Conservation (phyloP, 2,329 filamentous ascomycete species). For the Pseudomassariella vexata region DNA sequence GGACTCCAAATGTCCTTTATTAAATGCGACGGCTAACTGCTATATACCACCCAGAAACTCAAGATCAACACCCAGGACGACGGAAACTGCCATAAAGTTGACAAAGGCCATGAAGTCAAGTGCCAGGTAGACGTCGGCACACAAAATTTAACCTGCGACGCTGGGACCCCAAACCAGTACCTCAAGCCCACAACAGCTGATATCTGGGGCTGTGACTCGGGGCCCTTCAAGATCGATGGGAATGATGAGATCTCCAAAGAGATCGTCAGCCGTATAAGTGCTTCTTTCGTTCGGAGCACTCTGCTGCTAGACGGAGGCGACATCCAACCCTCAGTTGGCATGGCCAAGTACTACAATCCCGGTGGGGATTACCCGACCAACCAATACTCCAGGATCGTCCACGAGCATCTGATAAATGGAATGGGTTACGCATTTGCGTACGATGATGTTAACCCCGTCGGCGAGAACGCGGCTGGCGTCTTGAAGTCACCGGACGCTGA, state of each 20-base stretch:
- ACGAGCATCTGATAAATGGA: slow-evolving; percentile 49
- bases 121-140: slow-evolving; percentile 26
- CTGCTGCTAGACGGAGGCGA: slow-evolving; percentile 36
- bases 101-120: slow-evolving; percentile 17
- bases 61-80: slow-evolving; percentile 33
- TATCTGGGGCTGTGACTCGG: slow-evolving; percentile 42
- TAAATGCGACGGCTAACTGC: too few relatives aligned
- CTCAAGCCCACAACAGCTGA: slow-evolving; percentile 33
- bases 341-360: slow-evolving; percentile 35
- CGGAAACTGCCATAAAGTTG: slow-evolving; percentile 15
- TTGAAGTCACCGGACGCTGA: too few relatives aligned
- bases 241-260: slow-evolving; percentile 25
- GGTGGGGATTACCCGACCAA: slow-evolving; percentile 30
- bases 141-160: slow-evolving; percentile 26
- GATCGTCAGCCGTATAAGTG: slow-evolving; percentile 38
- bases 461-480: slow-evolving; percentile 44
- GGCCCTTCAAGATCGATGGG: slow-evolving; percentile 29
- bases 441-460: slow-evolving; percentile 53
- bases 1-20: too few relatives aligned
- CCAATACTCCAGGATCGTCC: slow-evolving; percentile 54
- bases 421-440: slow-evolving; percentile 60
- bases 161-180: slow-evolving; percentile 32
- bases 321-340: slow-evolving; percentile 31
- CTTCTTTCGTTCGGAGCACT: slow-evolving; percentile 39
- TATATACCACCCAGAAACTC: slow-evolving; percentile 25